phyloP scores from a whole-genome alignment of 257 asterid genomes.

The Ophiorrhiza pumila region DNA sequence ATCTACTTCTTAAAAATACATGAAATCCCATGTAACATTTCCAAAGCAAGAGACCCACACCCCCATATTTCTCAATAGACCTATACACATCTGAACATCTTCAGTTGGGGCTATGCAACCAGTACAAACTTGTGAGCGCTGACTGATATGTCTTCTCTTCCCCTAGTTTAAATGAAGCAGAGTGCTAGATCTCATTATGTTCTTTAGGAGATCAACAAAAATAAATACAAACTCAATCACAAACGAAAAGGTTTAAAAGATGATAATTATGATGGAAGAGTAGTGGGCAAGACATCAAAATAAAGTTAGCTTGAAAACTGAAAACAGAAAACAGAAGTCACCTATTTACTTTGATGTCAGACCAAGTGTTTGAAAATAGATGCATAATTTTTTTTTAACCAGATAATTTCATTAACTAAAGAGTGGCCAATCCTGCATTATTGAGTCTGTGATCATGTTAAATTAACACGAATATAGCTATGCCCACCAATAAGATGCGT shows the following conservation, averaged over 20 bases:
- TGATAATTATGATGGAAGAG: not conserved
- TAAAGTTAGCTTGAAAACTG: not conserved
- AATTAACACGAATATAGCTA: not conserved
- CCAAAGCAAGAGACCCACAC: not conserved
- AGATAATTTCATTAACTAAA: not conserved
- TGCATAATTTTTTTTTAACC: not conserved
- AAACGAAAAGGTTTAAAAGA: not conserved
- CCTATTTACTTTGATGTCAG: not conserved
- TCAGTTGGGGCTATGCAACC: not conserved
- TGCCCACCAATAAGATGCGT: slow-evolving; percentile 84
- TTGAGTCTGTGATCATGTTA: not conserved
- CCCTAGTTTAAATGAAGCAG: not conserved
- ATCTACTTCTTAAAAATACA: not conserved
- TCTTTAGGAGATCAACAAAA: not conserved
- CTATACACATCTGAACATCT: not conserved
- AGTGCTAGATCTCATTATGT: not conserved
- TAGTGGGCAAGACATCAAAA: not conserved
- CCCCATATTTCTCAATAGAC: not conserved
- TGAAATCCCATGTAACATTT: not conserved
- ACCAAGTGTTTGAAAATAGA: not conserved
- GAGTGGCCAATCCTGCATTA: not conserved
- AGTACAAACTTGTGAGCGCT: not conserved
- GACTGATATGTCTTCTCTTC: not conserved
- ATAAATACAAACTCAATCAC: not conserved
- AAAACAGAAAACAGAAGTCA: not conserved